A percentile compares a stretch with the other conserved stretches of the same genome.
Conservation (phyloP, 2,329 filamentous ascomycete genomes). For the Uncinocarpus reesii region DNA sequence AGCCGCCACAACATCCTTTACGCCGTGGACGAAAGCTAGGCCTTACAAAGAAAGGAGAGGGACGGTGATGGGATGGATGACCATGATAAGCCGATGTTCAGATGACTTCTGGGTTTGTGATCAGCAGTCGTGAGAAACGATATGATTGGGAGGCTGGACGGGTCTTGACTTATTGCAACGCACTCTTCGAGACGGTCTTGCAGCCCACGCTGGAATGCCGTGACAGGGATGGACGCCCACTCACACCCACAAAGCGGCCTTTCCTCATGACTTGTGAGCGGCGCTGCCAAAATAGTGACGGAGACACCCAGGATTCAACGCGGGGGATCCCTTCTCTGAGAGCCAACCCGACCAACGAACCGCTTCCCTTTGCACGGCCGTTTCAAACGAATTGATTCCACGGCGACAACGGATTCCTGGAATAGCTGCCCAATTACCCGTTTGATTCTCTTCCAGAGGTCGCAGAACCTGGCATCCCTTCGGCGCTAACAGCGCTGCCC, state of each 20-base stretch:
- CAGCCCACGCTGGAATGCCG: too few relatives aligned
- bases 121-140: background rate
- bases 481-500: background rate
- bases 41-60: too few relatives aligned
- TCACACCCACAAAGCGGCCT: too few relatives aligned
- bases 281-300: background rate
- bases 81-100: too few relatives aligned
- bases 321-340: too few relatives aligned
- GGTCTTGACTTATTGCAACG: background rate
- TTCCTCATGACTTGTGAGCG: background rate
- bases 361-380: too few relatives aligned
- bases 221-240: too few relatives aligned
- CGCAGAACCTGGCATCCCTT: background rate
- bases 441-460: background rate
- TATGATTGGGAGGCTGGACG: background rate
- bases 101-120: slow-evolving; percentile 1
- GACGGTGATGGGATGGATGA: too few relatives aligned
- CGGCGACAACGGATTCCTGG: background rate
- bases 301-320: too few relatives aligned
- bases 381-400: too few relatives aligned
- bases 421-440: background rate
- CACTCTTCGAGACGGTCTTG: background rate
- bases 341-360: too few relatives aligned
- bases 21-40: too few relatives aligned
- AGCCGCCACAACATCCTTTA: background rate